Conservation (phyloP, 495 filamentous ascomycete species). For the Penicillium cataractarum region DNA sequence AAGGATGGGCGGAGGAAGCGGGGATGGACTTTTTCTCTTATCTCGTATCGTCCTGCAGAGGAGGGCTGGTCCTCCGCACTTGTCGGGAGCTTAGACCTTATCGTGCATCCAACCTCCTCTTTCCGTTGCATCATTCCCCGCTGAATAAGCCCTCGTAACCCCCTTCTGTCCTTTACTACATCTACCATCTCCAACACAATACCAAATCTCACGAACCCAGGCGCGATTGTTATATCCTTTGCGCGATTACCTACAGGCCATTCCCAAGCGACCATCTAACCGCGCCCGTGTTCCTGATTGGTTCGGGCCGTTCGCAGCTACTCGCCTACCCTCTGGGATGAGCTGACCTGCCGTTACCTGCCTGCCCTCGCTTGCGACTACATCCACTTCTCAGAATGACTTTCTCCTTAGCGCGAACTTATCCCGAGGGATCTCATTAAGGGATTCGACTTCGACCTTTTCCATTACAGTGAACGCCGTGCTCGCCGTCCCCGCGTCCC, state of each 20-base stretch:
- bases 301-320: neutral
- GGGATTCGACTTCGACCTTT: neutral
- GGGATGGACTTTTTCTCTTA: slow-evolving; percentile 24
- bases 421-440: neutral
- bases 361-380: neutral
- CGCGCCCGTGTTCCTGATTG: neutral
- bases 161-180: neutral
- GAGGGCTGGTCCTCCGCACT: neutral
- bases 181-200: neutral
- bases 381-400: neutral
- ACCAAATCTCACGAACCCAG: neutral
- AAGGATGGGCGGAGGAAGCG: slow-evolving; percentile 14
- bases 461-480: neutral
- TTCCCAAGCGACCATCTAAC: neutral
- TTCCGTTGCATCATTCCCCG: slow-evolving; percentile 1
- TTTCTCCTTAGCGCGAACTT: neutral
- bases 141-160: neutral
- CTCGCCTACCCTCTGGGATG: neutral
- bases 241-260: neutral
- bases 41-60: slow-evolving; percentile 15
- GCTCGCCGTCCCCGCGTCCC: neutral
- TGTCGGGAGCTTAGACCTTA: neutral
- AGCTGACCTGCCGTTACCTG: neutral
- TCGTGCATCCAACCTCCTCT: neutral
- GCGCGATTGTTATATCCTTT: neutral